Percentiles rank a stretch among this genome's conserved stretches.
Conservation (phyloP, 192 early-diverging fungal genomes). For the Linnemannia zychae region DNA sequence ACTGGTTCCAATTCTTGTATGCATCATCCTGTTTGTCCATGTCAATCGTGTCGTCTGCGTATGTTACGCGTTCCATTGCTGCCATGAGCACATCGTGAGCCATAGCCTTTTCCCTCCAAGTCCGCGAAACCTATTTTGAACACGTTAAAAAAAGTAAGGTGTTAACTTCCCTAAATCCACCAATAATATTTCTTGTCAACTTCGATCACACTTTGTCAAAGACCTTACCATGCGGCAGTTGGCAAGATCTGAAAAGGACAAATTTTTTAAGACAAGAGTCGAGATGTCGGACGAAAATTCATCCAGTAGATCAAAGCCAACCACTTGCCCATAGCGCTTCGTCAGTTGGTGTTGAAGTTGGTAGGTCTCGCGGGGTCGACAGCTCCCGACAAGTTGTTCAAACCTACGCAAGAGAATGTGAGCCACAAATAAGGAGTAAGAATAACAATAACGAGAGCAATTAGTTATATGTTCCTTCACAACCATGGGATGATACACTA, state of each 20-base stretch:
- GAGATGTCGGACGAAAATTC: slow-evolving; percentile 16
- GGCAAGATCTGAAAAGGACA: slow-evolving; percentile 38
- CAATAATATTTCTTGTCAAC: not conserved
- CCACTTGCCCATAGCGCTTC: slow-evolving; percentile 14
- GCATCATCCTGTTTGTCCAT: slow-evolving; percentile 14
- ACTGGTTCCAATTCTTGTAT: slow-evolving; percentile 34
- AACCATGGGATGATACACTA: not conserved
- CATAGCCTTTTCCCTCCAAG: slow-evolving; percentile 21
- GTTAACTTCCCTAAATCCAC: not conserved
- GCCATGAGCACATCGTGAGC: slow-evolving; percentile 9
- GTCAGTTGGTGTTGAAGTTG: slow-evolving; percentile 32
- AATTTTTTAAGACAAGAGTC: slow-evolving; percentile 1
- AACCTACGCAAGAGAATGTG: slow-evolving; percentile 18
- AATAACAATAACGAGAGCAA: not conserved
- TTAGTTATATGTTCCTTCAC: not conserved
- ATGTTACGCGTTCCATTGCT: slow-evolving; percentile 22
- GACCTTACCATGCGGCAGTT: slow-evolving; percentile 34
- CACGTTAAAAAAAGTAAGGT: not conserved
- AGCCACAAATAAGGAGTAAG: not conserved
- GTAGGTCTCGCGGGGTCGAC: slow-evolving; percentile 30
- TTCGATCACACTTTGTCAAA: too few species aligned
- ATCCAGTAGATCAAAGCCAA: slow-evolving; percentile 41
- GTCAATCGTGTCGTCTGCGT: slow-evolving; percentile 6
- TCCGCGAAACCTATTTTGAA: slow-evolving; percentile 27
- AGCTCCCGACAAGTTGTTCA: slow-evolving; percentile 22